Evolutionary conservation across 2,329 filamentous ascomycete genomes (phyloP).

Genomic region (Curvularia hawaiiensis): DNA sequence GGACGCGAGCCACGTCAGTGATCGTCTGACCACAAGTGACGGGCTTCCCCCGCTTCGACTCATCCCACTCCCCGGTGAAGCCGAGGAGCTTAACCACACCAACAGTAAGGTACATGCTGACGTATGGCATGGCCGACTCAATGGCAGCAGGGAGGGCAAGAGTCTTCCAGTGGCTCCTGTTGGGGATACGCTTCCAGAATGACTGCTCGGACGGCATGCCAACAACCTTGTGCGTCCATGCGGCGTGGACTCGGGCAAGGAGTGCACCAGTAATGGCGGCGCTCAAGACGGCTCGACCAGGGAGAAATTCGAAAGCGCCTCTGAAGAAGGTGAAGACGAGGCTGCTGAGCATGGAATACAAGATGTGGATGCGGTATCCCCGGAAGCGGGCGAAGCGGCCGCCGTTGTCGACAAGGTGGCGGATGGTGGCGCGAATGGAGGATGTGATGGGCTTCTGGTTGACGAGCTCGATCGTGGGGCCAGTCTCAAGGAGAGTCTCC

Average conservation of each 20-base stretch:
- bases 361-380: conserved; percentile 61
- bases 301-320: conserved; percentile 45
- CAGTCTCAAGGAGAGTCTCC: conserved; percentile 47
- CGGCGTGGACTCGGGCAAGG: conserved; percentile 71
- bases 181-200: conserved; percentile 70
- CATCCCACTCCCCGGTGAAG: conserved; percentile 34
- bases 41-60: no score
- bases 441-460: conserved; percentile 65
- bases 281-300: conserved; percentile 57
- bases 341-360: conserved; percentile 41
- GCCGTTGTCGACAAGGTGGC: conserved; percentile 65
- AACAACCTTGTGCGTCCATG: conserved; percentile 88
- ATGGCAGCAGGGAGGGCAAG: conserved; percentile 71
- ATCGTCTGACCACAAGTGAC: conserved; percentile 38
- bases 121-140: conserved; percentile 63
- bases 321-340: conserved; percentile 54
- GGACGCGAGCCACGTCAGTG: conserved; percentile 49
- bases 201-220: conserved; percentile 66
- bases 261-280: conserved; percentile 64
- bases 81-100: conserved; percentile 45
- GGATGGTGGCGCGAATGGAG: conserved; percentile 62
- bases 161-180: conserved; percentile 68
- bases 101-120: conserved; percentile 59
- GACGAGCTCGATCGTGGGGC: conserved; percentile 50
- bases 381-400: conserved; percentile 73